phyloP scores from a whole-genome alignment of 2,329 filamentous ascomycete genomes.

The Calonectria pseudoreteaudii region DNA sequence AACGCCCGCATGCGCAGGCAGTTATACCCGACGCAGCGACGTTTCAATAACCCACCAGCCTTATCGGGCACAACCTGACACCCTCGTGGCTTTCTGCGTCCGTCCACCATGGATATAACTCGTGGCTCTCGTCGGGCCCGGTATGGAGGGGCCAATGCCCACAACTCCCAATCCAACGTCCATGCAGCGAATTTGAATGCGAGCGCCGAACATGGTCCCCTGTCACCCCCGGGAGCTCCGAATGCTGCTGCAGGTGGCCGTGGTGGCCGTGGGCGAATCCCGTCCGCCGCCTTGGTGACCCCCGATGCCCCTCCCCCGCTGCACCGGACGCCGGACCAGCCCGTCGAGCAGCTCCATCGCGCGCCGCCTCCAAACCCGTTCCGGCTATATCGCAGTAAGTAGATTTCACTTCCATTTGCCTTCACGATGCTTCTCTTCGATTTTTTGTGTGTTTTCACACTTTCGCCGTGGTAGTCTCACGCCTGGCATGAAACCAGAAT shows the following conservation, averaged over 20 bases:
- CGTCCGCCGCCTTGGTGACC: constrained; percentile 36
- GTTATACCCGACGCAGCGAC: constrained; percentile 1
- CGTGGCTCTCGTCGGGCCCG: constrained; percentile 47
- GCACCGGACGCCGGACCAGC: constrained; percentile 45
- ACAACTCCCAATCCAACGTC: constrained; percentile 22
- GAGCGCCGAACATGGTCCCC: constrained; percentile 9
- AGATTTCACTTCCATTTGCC: not conserved
- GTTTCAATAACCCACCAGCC: not conserved
- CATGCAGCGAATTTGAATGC: constrained; percentile 10
- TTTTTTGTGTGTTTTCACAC: not conserved
- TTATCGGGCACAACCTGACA: not conserved
- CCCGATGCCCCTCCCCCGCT: constrained; percentile 37
- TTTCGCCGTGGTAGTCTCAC: not conserved
- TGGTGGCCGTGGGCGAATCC: constrained; percentile 30
- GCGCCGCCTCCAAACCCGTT: constrained; percentile 51
- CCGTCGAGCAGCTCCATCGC: constrained; percentile 37
- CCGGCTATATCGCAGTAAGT: constrained; percentile 53
- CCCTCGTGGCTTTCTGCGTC: not conserved
- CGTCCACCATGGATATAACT: constrained; percentile 42
- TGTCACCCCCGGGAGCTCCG: constrained; percentile 22
- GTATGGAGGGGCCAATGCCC: constrained; percentile 42
- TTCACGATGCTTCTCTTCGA: not conserved
- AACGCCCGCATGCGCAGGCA: not conserved
- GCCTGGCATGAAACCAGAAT: not conserved
- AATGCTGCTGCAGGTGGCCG: constrained; percentile 31